A percentile compares a stretch with the other conserved stretches of the same genome.
These are phyloP conservation scores for Fraxinus baroniana DNA, from an alignment of 305 asterid species.

Conservation along the genomic window DNA sequence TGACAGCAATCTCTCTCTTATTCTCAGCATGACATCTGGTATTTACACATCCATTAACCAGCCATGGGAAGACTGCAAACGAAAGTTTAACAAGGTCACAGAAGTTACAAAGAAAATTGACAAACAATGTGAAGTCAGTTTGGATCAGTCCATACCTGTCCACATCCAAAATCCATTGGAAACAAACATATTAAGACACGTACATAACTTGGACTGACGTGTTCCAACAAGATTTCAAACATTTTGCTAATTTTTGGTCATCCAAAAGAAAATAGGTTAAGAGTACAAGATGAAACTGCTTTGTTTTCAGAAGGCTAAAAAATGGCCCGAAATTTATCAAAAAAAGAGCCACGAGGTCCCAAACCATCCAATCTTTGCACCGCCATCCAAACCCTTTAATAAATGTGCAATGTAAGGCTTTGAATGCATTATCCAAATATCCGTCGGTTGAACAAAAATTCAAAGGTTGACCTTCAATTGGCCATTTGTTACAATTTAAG, in stretches of 20 bases:
- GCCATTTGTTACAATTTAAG: not conserved
- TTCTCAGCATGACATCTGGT: not conserved
- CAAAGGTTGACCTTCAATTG: not conserved
- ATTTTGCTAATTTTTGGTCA: not conserved
- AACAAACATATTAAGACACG: not conserved
- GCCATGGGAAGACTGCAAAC: not conserved
- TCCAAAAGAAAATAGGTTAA: not conserved
- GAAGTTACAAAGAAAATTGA: not conserved
- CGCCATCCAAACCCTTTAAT: not conserved
- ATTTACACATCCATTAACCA: not conserved
- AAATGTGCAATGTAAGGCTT: not conserved
- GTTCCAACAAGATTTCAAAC: not conserved
- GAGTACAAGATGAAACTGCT: not conserved
- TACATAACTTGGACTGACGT: not conserved
- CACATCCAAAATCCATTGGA: not conserved
- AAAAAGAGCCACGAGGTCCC: not conserved
- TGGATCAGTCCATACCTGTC: not conserved
- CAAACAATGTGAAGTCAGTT: not conserved
- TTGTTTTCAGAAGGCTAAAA: not conserved
- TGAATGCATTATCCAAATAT: not conserved
- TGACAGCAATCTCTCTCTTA: not conserved
- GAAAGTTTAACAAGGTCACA: not conserved
- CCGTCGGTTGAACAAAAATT: not conserved
- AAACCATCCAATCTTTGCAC: not conserved
- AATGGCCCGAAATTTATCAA: not conserved